A percentile compares a stretch with the other conserved stretches of the same genome.
phyloP scores from a whole-genome alignment of 495 filamentous ascomycete species.

The Neurospora sp. region DNA sequence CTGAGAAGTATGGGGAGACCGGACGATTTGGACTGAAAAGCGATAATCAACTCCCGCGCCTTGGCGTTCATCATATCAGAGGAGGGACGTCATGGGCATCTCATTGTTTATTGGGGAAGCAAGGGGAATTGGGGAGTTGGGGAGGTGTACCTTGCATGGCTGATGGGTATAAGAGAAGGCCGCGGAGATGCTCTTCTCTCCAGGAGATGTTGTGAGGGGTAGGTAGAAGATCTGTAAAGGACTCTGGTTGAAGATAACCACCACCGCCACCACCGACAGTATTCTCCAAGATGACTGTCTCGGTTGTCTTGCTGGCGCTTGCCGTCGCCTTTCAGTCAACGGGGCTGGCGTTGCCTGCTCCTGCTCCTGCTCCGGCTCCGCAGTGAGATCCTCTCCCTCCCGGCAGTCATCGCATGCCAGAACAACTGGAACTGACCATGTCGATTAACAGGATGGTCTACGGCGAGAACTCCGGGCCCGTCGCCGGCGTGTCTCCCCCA shows the following conservation, averaged over 20 bases:
- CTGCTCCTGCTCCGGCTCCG: not conserved
- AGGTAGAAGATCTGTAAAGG: not conserved
- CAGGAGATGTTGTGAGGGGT: not conserved
- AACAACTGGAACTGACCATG: not conserved
- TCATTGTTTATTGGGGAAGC: too few relatives aligned
- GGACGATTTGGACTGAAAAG: too few relatives aligned
- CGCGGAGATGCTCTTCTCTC: not conserved
- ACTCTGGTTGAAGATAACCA: not conserved
- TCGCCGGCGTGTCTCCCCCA: slow-evolving; percentile 27
- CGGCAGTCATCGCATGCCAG: not conserved
- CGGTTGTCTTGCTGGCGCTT: not conserved
- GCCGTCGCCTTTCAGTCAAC: not conserved
- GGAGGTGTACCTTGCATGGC: not conserved
- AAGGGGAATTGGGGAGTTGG: not conserved
- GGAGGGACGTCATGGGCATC: not conserved
- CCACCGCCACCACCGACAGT: not conserved
- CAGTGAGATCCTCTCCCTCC: too few relatives aligned
- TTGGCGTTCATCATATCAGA: not conserved
- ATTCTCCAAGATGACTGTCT: not conserved
- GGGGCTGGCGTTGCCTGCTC: not conserved
- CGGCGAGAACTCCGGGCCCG: slow-evolving; percentile 25
- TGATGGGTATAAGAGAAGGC: not conserved
- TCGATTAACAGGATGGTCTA: slow-evolving; percentile 6
- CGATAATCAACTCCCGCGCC: not conserved
- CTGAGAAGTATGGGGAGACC: too few relatives aligned